These are phyloP conservation scores for Leptodontidium sp. DNA, from an alignment of 2,329 filamentous ascomycete species.

Conservation along the genomic window DNA sequence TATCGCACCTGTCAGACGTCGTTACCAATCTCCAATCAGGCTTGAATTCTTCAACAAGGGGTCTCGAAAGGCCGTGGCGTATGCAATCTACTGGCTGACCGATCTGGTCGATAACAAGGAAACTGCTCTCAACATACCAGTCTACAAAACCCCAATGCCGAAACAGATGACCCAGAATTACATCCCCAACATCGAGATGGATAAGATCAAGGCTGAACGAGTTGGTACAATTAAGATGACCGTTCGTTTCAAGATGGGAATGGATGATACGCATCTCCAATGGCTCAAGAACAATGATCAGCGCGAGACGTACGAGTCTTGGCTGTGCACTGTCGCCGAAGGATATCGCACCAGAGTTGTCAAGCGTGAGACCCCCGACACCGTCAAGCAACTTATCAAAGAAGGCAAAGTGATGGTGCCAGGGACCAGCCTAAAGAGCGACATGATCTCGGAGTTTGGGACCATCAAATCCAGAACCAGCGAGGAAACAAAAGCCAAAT, in stretches of 20 bases:
- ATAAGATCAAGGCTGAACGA: conserved; percentile 28
- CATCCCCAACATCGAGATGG: conserved; percentile 26
- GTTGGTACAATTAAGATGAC: conserved; percentile 29
- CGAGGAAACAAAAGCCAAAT: conserved; percentile 8
- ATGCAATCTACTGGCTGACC: conserved; percentile 34
- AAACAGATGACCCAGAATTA: conserved; percentile 36
- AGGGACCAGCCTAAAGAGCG: conserved; percentile 14
- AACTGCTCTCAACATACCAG: conserved; percentile 26
- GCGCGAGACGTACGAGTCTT: conserved; percentile 32
- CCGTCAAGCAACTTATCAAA: conserved; percentile 27
- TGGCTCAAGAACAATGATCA: conserved; percentile 36
- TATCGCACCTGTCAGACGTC: conserved; percentile 30
- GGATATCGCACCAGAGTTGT: conserved; percentile 34
- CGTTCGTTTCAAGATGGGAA: conserved; percentile 35
- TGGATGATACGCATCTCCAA: conserved; percentile 34
- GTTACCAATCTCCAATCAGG: conserved; percentile 33
- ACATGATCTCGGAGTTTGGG: conserved; percentile 16
- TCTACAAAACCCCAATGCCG: conserved; percentile 32
- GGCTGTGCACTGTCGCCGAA: conserved; percentile 34
- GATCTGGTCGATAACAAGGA: conserved; percentile 34
- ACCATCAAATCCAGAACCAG: conserved; percentile 16
- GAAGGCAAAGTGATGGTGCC: conserved; percentile 24
- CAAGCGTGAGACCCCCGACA: conserved; percentile 29
- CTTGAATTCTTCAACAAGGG: conserved; percentile 34
- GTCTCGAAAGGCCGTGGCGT: conserved; percentile 29